Percentiles rank a stretch among this genome's conserved stretches.
phyloP scores from a whole-genome alignment of 2,329 filamentous ascomycete species.

The Alternaria panax region DNA sequence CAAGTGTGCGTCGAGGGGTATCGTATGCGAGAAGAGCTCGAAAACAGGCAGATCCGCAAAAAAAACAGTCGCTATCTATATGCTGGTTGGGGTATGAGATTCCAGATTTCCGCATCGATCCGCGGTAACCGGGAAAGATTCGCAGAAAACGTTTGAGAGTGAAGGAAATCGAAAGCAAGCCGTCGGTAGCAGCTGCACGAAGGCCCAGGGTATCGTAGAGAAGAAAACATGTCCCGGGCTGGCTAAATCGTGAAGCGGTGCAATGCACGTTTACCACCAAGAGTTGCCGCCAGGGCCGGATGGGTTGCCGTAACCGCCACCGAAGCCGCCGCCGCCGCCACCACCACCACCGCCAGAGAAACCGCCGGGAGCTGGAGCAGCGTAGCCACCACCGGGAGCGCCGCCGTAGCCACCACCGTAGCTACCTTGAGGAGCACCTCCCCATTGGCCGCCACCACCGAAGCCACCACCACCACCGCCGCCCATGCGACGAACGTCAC shows the following conservation, averaged over 20 bases:
- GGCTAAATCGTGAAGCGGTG: constrained; percentile 34
- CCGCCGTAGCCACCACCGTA: constrained; percentile 66
- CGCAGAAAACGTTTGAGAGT: constrained; percentile 44
- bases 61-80: constrained; percentile 61
- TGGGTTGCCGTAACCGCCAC: constrained; percentile 73
- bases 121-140: constrained; percentile 44
- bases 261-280: constrained; percentile 65
- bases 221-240: constrained; percentile 36
- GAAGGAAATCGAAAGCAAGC: constrained; percentile 34
- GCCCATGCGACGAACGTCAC: constrained; percentile 77
- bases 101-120: constrained; percentile 51
- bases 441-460: constrained; percentile 53
- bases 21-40: constrained; percentile 51
- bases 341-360: constrained; percentile 52
- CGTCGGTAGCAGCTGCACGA: constrained; percentile 28
- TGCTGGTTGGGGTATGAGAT: constrained; percentile 59
- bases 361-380: constrained; percentile 55
- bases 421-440: constrained; percentile 42
- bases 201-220: constrained; percentile 31
- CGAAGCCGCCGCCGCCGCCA: constrained; percentile 55
- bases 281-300: constrained; percentile 68
- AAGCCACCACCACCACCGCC: constrained; percentile 65
- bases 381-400: constrained; percentile 51
- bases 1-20: constrained; percentile 46
- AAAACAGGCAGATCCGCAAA: constrained; percentile 52